A percentile compares a stretch with the other conserved stretches of the same genome.
Conservation (phyloP, 2,329 filamentous ascomycete genomes). For the Xylariaceae sp. region DNA sequence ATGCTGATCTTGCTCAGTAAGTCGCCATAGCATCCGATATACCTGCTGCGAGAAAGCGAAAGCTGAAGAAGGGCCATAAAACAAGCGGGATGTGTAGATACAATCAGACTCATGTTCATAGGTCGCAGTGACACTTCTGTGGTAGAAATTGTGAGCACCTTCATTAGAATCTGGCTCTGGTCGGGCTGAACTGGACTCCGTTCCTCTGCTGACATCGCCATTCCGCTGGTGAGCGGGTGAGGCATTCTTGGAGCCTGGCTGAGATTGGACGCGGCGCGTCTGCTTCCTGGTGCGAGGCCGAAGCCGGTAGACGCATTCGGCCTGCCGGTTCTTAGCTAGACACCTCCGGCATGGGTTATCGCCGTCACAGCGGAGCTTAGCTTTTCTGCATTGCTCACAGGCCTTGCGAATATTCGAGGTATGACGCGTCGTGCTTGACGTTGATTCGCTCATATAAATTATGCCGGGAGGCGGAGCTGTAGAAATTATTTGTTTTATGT, state of each 20-base stretch:
- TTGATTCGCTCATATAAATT: too few species aligned
- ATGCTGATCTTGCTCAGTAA: background rate
- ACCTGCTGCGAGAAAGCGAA: constrained; percentile 21
- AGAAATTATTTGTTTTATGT: too few species aligned
- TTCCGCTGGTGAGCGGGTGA: background rate
- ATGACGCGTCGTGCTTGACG: constrained; percentile 1
- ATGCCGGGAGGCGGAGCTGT: too few species aligned
- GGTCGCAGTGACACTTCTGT: constrained; percentile 13
- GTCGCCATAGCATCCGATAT: constrained; percentile 14
- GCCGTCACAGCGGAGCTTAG: constrained; percentile 17
- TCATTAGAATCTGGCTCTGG: background rate
- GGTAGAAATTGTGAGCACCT: constrained; percentile 10
- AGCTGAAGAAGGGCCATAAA: constrained; percentile 19
- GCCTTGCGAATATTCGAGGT: constrained; percentile 16
- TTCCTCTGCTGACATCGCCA: background rate
- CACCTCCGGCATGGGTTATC: constrained; percentile 13
- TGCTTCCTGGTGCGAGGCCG: constrained; percentile 7
- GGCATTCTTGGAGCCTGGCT: background rate
- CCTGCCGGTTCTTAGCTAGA: constrained; percentile 3
- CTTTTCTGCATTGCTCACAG: constrained; percentile 17
- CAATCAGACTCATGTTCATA: constrained; percentile 12
- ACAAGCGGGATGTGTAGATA: constrained; percentile 13
- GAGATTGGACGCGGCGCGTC: constrained; percentile 4
- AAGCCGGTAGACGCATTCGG: constrained; percentile 13
- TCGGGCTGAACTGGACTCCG: background rate